Base-by-base conservation (phyloP, 371 early-diverging fungal genomes). In the Saksenaea oblongispora region DNA sequence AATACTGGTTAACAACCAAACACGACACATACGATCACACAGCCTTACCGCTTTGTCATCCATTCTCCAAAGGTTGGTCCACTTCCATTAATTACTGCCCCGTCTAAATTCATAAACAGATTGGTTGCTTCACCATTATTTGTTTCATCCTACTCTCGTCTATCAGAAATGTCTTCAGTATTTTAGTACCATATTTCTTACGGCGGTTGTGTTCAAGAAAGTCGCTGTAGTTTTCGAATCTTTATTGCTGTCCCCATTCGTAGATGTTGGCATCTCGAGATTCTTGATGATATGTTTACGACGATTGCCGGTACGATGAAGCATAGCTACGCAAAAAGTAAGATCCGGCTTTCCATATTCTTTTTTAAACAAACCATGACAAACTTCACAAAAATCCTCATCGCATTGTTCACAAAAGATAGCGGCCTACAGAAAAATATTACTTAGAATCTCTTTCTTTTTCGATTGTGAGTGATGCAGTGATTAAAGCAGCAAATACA, bases 351-450 rank as follows among this genome's bases (percentile, higher is more conserved):
- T 10, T 42, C 22, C 31, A 5, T 55, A 13, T 34, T 54, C 3
- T 28, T 31, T 27, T 27, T 22, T 34, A 62, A n/a, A 67, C 63
- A 22, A 57, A 74, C 81, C 83, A 68, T 85, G 91, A 73, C 98
- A 96, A 34, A 97, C 95, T 73, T 93, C 92, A 70, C 98, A 97
- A 86, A 91, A 98, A 67, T 88, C 88, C 66, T 94, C 95, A 59
- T 80, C 82, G 63, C 95, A 94, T 66, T 90, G 88, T 56, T 89
- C 87, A 76, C 95, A 94, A 66, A 83, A 87, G 34, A 88, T 76
- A 5, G 82, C 79, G 0, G 93, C 86, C 70, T 88, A 64, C 7
- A 58, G 28, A 56, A 56, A 3, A 41, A 26, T 9, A 34, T n/a
- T 14, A 14, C 39, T 39, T 39, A 11, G n/a, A 39, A 5, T n/a